These are phyloP conservation scores for Raphanus sativus DNA, from an alignment of 345 rosid genomes.

Conservation along the genomic window DNA sequence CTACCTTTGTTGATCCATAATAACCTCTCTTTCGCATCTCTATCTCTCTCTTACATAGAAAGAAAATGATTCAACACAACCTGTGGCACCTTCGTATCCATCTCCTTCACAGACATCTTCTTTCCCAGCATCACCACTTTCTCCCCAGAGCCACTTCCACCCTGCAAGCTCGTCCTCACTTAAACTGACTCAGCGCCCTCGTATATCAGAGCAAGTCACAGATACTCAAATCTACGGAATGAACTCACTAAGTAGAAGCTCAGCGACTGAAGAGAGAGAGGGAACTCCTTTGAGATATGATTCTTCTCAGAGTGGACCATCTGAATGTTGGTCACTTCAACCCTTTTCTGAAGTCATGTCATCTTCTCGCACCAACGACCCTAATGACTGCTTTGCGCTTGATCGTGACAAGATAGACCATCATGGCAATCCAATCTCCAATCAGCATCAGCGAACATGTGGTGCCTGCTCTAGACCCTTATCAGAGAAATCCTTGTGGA, in stretches of 20 bases:
- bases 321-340: constrained; percentile 81
- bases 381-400: constrained; percentile 51
- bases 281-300: constrained; percentile 60
- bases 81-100: constrained; percentile 40
- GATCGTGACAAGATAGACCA: constrained; percentile 42
- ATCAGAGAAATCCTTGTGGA: constrained; percentile 76
- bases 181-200: constrained; percentile 43
- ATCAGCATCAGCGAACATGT: constrained; percentile 61
- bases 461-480: constrained; percentile 84
- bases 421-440: constrained; percentile 46
- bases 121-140: constrained; percentile 48
- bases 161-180: constrained; percentile 47
- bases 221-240: constrained; percentile 32
- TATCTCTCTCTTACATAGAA: constrained; percentile 17
- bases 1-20: background rate
- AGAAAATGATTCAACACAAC: constrained; percentile 44
- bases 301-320: constrained; percentile 62
- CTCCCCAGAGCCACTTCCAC: constrained; percentile 53
- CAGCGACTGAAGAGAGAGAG: constrained; percentile 33
- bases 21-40: constrained; percentile 10
- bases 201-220: constrained; percentile 51
- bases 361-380: constrained; percentile 54
- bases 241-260: constrained; percentile 23
- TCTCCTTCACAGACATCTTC: constrained; percentile 63
- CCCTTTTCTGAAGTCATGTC: constrained; percentile 85